Percentiles rank a stretch among this genome's conserved stretches.
phyloP scores from a whole-genome alignment of 306 rosid genomes.

The Quercus suber region DNA sequence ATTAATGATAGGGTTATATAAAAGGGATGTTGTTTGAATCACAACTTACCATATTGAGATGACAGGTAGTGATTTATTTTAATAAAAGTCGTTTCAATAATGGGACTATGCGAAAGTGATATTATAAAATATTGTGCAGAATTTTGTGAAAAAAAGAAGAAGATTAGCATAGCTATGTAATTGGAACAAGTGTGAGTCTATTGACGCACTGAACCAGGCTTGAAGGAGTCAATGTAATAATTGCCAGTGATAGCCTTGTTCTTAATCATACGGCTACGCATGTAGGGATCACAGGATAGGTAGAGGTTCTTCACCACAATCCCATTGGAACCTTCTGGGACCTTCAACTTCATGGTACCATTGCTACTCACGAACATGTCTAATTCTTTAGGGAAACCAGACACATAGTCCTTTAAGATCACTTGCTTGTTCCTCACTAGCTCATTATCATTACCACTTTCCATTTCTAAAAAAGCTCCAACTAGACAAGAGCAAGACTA shows the following conservation, averaged over 20 bases:
- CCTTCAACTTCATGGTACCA: not conserved
- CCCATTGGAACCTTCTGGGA: not conserved
- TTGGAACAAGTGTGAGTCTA: not conserved
- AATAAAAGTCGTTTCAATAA: too few species aligned
- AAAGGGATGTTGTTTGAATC: too few species aligned
- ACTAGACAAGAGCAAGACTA: too few species aligned
- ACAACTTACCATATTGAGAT: too few species aligned
- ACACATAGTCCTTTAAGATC: not conserved
- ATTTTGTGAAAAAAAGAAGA: not conserved
- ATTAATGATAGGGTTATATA: too few species aligned
- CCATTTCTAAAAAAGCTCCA: too few species aligned
- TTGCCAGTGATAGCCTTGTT: not conserved
- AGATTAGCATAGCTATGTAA: not conserved
- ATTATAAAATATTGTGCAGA: too few species aligned
- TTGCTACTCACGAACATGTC: not conserved
- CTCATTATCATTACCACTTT: not conserved
- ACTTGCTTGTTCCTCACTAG: not conserved
- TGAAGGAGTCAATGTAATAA: not conserved
- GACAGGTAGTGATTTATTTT: too few species aligned
- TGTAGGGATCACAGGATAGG: slow-evolving; percentile 16
- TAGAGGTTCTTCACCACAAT: not conserved
- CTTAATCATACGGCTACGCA: not conserved
- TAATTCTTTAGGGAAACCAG: not conserved
- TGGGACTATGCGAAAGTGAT: too few species aligned
- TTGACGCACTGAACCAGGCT: not conserved